phyloP scores from a whole-genome alignment of 805 yeast species.

The Candida mattraensis region DNA sequence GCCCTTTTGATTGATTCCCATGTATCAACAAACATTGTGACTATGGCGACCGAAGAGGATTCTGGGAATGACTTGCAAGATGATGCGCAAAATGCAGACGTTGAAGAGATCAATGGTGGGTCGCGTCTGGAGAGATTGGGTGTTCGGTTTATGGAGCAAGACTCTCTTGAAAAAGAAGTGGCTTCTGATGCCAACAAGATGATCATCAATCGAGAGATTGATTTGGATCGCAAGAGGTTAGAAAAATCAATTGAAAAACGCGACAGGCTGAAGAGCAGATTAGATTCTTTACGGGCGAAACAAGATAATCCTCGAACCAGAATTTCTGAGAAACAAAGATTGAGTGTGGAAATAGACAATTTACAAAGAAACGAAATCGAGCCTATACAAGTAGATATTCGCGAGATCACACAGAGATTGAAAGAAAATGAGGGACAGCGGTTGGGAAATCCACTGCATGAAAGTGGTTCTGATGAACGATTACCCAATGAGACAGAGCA shows the following conservation, averaged over 20 bases:
- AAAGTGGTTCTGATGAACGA: conserved; percentile 34
- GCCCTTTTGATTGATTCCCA: too few relatives aligned
- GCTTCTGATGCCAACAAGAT: conserved; percentile 67
- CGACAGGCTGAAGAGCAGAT: conserved; percentile 42
- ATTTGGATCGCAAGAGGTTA: conserved; percentile 73
- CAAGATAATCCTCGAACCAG: conserved; percentile 54
- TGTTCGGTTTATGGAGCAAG: conserved; percentile 73
- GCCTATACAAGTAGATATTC: conserved; percentile 57
- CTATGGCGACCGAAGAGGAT: conserved; percentile 1
- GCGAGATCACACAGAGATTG: conserved; percentile 52
- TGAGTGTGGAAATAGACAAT: conserved; percentile 53
- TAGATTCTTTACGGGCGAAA: conserved; percentile 47
- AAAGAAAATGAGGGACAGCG: conserved; percentile 25
- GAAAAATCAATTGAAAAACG: conserved; percentile 58
- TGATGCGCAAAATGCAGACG: conserved; percentile 2
- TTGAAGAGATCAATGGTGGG: conserved; percentile 9
- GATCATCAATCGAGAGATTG: conserved; percentile 61
- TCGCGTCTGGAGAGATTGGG: conserved; percentile 40
- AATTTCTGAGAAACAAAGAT: conserved; percentile 60
- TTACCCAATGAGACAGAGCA: conserved; percentile 74
- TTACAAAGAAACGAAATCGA: conserved; percentile 50
- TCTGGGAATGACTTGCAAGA: too few relatives aligned
- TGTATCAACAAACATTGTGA: too few relatives aligned
- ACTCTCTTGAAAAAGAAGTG: conserved; percentile 70
- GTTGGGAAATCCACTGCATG: conserved; percentile 8